These are phyloP conservation scores for Rutstroemia sp. DNA, from an alignment of 2,329 filamentous ascomycete genomes.

Conservation along the genomic window DNA sequence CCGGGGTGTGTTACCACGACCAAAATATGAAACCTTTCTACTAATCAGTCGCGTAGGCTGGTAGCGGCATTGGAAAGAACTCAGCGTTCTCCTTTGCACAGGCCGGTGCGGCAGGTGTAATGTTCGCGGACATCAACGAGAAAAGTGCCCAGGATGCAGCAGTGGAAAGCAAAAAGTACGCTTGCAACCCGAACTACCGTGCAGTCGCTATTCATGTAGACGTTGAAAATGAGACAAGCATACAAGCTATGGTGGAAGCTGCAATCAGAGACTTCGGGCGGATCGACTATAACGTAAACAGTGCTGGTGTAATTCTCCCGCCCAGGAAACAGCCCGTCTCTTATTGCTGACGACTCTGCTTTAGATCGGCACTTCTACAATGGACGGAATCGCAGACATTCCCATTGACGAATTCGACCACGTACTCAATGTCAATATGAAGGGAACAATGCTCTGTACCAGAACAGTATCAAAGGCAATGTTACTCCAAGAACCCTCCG, in stretches of 20 bases:
- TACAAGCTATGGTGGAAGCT: conserved; percentile 23
- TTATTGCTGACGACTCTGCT: not conserved
- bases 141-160: conserved; percentile 15
- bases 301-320: conserved; percentile 31
- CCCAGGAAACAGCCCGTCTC: not conserved
- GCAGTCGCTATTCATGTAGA: conserved; percentile 24
- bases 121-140: conserved; percentile 25
- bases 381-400: not conserved
- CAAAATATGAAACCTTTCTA: not conserved
- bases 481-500: not conserved
- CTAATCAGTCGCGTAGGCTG: not conserved
- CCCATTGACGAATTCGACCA: not conserved
- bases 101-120: conserved; percentile 11
- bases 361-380: not conserved
- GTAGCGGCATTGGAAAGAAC: not conserved
- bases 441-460: not conserved
- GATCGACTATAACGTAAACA: conserved; percentile 46
- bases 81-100: not conserved
- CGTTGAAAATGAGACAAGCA: conserved; percentile 15
- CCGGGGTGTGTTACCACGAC: not conserved
- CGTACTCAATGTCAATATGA: not conserved
- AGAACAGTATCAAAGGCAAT: not conserved
- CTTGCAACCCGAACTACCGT: conserved; percentile 22
- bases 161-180: conserved; percentile 22
- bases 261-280: conserved; percentile 40